Conservation (phyloP, 2,329 filamentous ascomycete genomes). For the Chalaropsis ovoidea region DNA sequence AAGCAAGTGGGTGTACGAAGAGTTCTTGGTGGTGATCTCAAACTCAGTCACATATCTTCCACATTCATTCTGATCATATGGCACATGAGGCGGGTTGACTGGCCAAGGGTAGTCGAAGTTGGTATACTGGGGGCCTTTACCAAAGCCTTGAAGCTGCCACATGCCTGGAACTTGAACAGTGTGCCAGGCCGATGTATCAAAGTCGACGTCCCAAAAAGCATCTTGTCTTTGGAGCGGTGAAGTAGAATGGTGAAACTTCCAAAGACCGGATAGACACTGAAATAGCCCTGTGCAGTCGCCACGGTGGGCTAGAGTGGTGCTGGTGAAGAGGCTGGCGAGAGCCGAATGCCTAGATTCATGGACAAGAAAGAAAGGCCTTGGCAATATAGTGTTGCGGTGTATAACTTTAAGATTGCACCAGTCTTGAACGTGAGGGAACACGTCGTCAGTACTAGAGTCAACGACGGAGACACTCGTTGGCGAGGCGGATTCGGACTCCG, state of each 20-base stretch:
- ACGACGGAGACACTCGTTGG: neutral
- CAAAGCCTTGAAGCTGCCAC: constrained; percentile 62
- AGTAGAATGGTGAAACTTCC: constrained; percentile 43
- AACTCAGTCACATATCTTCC: constrained; percentile 55
- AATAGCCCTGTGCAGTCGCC: neutral
- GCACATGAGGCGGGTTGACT: constrained; percentile 54
- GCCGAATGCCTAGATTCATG: constrained; percentile 38
- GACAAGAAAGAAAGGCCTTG: constrained; percentile 49
- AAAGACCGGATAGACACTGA: constrained; percentile 40
- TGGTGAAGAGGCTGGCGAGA: constrained; percentile 33
- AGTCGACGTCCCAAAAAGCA: constrained; percentile 34
- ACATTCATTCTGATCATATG: constrained; percentile 53
- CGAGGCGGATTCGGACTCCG: neutral
- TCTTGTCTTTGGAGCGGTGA: constrained; percentile 40
- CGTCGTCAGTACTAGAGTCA: neutral
- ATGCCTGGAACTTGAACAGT: constrained; percentile 54
- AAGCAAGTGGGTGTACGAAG: constrained; percentile 49
- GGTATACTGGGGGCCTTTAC: constrained; percentile 56
- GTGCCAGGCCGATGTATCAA: constrained; percentile 35
- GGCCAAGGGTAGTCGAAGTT: constrained; percentile 59
- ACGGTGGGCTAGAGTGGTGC: neutral
- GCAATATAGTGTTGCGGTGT: constrained; percentile 49
- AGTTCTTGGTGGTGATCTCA: constrained; percentile 40
- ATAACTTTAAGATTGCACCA: constrained; percentile 53
- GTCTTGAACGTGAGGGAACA: constrained; percentile 37